Base-by-base conservation (phyloP, 2,329 filamentous ascomycete species). In the Geoglossum cookeanum region DNA sequence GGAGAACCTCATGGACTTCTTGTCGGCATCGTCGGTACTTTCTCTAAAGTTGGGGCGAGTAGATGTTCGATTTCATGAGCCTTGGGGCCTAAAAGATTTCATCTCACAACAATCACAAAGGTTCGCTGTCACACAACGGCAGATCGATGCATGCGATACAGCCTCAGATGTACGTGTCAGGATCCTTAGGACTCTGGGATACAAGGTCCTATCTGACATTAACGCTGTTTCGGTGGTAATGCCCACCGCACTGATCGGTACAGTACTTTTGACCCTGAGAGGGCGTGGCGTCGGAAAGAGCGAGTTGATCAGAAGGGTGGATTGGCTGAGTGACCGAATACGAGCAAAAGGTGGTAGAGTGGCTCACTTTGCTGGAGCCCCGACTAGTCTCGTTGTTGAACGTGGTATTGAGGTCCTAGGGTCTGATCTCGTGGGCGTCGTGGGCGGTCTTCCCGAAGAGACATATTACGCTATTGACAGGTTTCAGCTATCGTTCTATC, bases 401-500 rank as follows among this genome's bases (percentile, higher is more conserved):
- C 83, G 91, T 57, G 92, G 89, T 0, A 76, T 98, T 2, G 91
- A 95, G 53, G 92, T 97, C 0, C 76, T 98, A 0, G 92, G 92
- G 0, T 87, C 87, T 57, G 85, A 92, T 55, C 77, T 98, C 1
- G 89, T 98, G 0, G 88, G 90, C 3, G 74, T 83, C 3, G 77
- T 94, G 0, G 78, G 83, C 42, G 87, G 84, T 0, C 72, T 98
- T 4, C 85, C 86, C 0, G 92, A 98, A 67, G 87, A 87, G 17
- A 97, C 92, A 0, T 97, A 87, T 69, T 95, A 87, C 65, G 92
- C 92, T 3, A 89, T 96, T 44, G 92, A 98, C 68, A 71, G 73
- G 56, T 98, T 98, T 73, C 92, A 98, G 67, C 78, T 98, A 8
- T 95, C 89, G 0, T 98, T 98, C 70, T 98, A 98, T 71, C 84